Evolutionary conservation across 2,329 filamentous ascomycete species (phyloP).

Genomic region (Metarhizium brunneum): DNA sequence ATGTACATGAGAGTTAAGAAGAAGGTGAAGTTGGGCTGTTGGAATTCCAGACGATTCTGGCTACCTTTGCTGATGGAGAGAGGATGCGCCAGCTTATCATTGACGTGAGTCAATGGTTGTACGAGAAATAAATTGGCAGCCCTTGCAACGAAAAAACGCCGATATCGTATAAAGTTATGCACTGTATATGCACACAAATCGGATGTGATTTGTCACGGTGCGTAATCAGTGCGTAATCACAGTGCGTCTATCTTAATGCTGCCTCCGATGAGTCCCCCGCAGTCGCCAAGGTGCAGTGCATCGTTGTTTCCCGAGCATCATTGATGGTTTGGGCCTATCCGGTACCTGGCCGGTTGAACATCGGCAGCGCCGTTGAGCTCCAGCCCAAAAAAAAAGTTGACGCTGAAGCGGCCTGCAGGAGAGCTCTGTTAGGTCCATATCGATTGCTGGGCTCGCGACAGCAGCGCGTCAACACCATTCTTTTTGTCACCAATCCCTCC

Average conservation of each 20-base stretch:
- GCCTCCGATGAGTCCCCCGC: not conserved
- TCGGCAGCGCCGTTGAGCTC: constrained; percentile 16
- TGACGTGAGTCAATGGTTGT: not conserved
- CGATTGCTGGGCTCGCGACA: constrained; percentile 13
- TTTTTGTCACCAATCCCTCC: constrained; percentile 13
- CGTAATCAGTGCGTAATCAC: not conserved
- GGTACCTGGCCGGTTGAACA: constrained; percentile 14
- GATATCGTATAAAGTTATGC: not conserved
- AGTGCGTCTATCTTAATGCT: not conserved
- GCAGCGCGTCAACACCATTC: constrained; percentile 24
- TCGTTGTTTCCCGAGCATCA: no score
- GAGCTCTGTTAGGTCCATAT: not conserved
- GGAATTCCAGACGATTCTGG: not conserved
- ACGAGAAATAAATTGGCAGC: not conserved
- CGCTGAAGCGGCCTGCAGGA: not conserved
- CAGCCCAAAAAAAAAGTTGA: constrained; percentile 16
- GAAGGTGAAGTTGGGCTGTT: not conserved
- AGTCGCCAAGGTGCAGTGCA: no score
- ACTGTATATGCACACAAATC: not conserved
- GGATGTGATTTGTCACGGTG: not conserved
- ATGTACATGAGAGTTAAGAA: not conserved
- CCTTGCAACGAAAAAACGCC: not conserved
- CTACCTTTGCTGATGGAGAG: constrained; percentile 9
- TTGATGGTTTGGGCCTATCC: not conserved
- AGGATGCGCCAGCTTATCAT: not conserved